Base-by-base conservation (phyloP, 371 early-diverging fungal species). In the Parasitella parasitica region DNA sequence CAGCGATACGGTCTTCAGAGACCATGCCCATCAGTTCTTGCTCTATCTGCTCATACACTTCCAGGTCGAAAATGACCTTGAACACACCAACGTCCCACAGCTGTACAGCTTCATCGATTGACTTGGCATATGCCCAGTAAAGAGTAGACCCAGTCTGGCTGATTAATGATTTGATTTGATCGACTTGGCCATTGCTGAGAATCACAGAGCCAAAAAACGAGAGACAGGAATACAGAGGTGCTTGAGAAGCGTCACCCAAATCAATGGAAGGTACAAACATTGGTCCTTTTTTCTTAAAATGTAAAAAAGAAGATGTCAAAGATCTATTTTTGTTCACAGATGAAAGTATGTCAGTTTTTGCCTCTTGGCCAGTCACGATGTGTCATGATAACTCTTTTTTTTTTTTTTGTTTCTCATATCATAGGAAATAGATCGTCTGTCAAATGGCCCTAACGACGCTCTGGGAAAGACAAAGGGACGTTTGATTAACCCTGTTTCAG, bases 21-120 rank as follows among this genome's bases (percentile, higher is more conserved):
- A 64, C 58, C 62, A 78, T 58, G 36, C 65, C 63, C 8, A 51
- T 49, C 26, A 82, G 61, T 36, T 76, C 71, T 8, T 68, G 41
- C 22, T 67, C 57, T 35, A 61, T 32, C 34, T 63, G 20, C 6
- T 57, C 54, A 60, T 72, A 77, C 15, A 69, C 67, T 26, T 74
- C 62, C 35, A 75, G 61, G 41, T 78, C 69, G 18, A 89, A 71
- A 26, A 88, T 70, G 24, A 84, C 79, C 66, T 86, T 85, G 58
- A 80, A 70, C 9, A 85, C 78, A 59, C 90, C 88, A n/a, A 78
- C 76, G 36, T 88, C 86, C 68, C 88, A 80, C 24, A 85, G 66
- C 18, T 71, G 58, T 50, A 82, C 71, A 57, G 86, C 85, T 56
- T 82, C 67, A 32, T 87, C 86, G 27, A 78, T 67, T 28, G 69